Percentiles rank a stretch among this genome's conserved stretches.
Evolutionary conservation across 768 basidiomycete species (phyloP).

Genomic region (Suillus discolor): DNA sequence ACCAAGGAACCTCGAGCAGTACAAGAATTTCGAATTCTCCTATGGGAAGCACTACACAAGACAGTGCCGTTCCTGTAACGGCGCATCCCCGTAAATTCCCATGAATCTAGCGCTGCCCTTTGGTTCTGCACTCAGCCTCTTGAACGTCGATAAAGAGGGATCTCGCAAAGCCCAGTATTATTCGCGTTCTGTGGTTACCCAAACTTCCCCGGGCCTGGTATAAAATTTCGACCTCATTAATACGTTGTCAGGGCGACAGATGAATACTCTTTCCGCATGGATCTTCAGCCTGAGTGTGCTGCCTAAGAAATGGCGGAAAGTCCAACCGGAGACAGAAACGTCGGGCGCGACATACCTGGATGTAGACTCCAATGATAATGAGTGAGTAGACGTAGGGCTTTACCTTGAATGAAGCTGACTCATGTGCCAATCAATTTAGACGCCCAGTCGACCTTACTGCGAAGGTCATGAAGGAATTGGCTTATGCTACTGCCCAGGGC

Average conservation of each 20-base stretch:
- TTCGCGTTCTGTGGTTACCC: not conserved
- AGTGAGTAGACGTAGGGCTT: not conserved
- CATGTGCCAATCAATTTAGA: not conserved
- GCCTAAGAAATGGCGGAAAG: not conserved
- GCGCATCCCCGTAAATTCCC: too few relatives aligned
- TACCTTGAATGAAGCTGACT: not conserved
- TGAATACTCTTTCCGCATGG: not conserved
- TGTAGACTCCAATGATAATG: not conserved
- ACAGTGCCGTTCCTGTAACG: too few relatives aligned
- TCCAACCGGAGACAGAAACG: not conserved
- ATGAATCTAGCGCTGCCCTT: too few relatives aligned
- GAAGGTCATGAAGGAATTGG: conserved; percentile 15
- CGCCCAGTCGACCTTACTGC: conserved; percentile 17
- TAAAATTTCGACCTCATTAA: not conserved
- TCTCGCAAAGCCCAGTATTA: not conserved
- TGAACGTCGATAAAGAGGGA: not conserved
- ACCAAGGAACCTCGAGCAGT: too few relatives aligned
- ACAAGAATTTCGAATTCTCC: too few relatives aligned
- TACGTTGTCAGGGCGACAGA: not conserved
- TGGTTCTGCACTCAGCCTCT: too few relatives aligned
- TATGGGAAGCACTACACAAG: too few relatives aligned
- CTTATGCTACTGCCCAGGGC: conserved; percentile 26
- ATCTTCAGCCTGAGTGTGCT: not conserved
- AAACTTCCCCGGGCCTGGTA: not conserved
- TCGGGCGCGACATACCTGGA: not conserved